These are phyloP conservation scores for Cyclocybe aegerita DNA, from an alignment of 768 basidiomycete species.

Conservation along the genomic window DNA sequence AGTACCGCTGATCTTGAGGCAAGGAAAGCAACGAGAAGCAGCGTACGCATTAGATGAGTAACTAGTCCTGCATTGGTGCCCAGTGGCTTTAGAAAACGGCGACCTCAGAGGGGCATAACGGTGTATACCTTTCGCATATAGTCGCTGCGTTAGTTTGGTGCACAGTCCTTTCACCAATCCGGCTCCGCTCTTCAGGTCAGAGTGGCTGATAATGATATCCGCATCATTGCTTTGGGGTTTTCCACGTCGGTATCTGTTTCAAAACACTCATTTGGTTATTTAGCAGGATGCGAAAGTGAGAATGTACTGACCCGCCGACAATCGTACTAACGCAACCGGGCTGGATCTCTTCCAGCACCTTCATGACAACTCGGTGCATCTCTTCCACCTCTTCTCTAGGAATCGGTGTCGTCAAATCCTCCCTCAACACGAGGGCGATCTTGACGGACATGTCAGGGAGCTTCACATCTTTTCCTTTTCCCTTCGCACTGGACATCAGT, in stretches of 20 bases:
- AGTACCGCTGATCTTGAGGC: too few species aligned
- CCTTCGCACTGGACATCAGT: background rate
- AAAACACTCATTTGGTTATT: background rate
- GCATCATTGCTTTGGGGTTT: constrained; percentile 82
- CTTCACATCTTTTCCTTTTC: constrained; percentile 5
- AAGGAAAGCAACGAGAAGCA: constrained; percentile 7
- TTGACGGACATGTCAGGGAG: constrained; percentile 44
- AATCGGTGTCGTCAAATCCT: constrained; percentile 58
- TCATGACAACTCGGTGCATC: constrained; percentile 67
- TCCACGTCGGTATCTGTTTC: constrained; percentile 75
- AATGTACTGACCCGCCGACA: constrained; percentile 68
- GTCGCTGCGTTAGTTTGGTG: constrained; percentile 52
- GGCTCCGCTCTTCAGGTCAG: constrained; percentile 40
- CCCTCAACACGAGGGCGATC: constrained; percentile 56
- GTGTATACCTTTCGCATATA: constrained; percentile 56
- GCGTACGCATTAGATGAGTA: constrained; percentile 82
- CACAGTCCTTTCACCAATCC: constrained; percentile 62
- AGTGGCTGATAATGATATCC: constrained; percentile 86
- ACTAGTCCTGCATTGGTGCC: constrained; percentile 51
- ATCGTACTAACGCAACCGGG: constrained; percentile 74
- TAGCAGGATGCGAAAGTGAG: background rate
- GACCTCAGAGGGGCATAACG: background rate
- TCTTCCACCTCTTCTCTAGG: constrained; percentile 75
- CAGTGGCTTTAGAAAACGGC: background rate
- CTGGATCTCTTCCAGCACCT: constrained; percentile 61